Conservation (phyloP, 768 basidiomycete genomes). For the Tylopilus balloui region DNA sequence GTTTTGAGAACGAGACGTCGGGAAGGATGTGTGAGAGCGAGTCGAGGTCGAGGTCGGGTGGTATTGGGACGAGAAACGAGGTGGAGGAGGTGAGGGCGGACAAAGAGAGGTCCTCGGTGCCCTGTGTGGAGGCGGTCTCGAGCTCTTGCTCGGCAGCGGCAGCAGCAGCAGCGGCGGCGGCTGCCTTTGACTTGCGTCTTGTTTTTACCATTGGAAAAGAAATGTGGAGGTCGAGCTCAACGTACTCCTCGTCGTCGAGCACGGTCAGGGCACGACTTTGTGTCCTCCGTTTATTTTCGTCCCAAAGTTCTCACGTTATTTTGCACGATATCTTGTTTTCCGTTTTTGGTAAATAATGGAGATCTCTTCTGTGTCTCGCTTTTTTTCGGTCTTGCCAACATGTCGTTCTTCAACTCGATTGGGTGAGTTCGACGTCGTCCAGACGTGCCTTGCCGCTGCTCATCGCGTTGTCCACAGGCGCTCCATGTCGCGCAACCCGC, state of each 20-base stretch:
- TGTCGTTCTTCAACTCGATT: slow-evolving; percentile 84
- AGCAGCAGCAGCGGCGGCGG: slow-evolving; percentile 23
- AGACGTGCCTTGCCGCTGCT: slow-evolving; percentile 1
- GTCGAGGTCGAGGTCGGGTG: slow-evolving; percentile 64
- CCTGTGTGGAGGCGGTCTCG: slow-evolving; percentile 31
- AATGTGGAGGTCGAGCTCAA: too few relatives aligned
- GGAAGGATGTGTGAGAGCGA: slow-evolving; percentile 58
- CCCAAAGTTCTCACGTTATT: not conserved
- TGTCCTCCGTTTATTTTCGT: not conserved
- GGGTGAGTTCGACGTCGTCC: slow-evolving; percentile 44
- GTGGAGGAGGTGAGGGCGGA: too few relatives aligned
- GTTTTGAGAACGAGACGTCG: slow-evolving; percentile 50
- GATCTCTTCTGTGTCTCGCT: not conserved
- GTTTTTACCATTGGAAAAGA: slow-evolving; percentile 50
- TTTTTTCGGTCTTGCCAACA: slow-evolving; percentile 20
- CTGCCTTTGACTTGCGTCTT: slow-evolving; percentile 58
- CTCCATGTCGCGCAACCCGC: slow-evolving; percentile 71
- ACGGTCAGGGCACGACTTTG: too few relatives aligned
- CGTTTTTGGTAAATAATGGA: not conserved
- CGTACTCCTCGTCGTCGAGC: not conserved
- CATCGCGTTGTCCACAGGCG: slow-evolving; percentile 41
- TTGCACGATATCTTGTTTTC: not conserved
- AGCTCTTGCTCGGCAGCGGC: slow-evolving; percentile 25
- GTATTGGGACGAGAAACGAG: slow-evolving; percentile 43
- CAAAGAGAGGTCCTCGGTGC: slow-evolving; percentile 35